A percentile compares a stretch with the other conserved stretches of the same genome.
phyloP scores from a whole-genome alignment of 148 eudicot species.

The Rhododendron vialii region DNA sequence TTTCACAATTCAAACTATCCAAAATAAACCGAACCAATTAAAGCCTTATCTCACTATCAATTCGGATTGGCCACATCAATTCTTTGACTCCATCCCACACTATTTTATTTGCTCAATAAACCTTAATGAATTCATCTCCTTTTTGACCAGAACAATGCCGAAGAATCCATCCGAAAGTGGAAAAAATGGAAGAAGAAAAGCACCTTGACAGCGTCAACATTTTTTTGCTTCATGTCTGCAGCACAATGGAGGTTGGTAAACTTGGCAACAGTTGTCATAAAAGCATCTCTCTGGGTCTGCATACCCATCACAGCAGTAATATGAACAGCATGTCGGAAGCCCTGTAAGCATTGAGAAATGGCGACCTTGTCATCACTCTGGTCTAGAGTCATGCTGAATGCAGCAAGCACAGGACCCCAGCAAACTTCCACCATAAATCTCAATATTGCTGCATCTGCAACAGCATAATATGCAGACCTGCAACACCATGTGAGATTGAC shows the following conservation, averaged over 20 bases:
- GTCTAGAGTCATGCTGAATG: conserved; percentile 95
- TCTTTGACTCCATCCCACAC: background rate
- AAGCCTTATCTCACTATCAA: background rate
- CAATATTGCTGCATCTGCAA: conserved; percentile 79
- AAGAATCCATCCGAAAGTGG: background rate
- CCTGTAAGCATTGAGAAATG: conserved; percentile 82
- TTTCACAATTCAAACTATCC: background rate
- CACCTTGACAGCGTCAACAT: conserved; percentile 97
- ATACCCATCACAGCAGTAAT: conserved; percentile 89
- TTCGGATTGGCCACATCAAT: background rate
- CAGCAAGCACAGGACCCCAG: conserved; percentile 99
- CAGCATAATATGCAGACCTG: conserved; percentile 74
- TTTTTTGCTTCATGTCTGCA: conserved; percentile 98
- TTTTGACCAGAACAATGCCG: background rate
- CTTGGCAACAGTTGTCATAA: conserved; percentile 94
- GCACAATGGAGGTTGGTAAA: conserved; percentile 93
- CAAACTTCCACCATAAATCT: conserved; percentile 98
- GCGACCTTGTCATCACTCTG: conserved; percentile 93
- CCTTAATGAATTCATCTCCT: background rate
- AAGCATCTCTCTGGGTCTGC: conserved; percentile 99
- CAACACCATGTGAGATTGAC: conserved; percentile 16
- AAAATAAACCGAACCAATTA: background rate
- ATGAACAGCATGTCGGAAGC: conserved; percentile 91
- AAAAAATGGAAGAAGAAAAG: background rate
- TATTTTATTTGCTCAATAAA: background rate